Evolutionary conservation across 345 rosid species (phyloP).

Genomic region (Pelargonium nanum): DNA sequence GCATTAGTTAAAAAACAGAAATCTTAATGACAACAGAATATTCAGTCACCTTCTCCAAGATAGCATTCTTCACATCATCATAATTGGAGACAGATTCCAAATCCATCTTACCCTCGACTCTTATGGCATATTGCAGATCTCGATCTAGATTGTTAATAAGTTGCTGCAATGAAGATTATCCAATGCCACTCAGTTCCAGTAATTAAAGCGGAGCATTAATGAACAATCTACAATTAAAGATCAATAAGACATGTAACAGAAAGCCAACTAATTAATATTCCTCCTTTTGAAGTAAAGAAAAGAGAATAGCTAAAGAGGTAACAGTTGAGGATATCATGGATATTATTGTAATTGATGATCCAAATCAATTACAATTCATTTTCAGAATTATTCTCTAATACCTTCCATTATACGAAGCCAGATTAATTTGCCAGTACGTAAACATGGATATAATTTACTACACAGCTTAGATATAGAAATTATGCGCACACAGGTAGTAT

Average conservation of each 20-base stretch:
- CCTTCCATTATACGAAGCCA: too few relatives aligned
- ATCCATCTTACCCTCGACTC: conserved; percentile 89
- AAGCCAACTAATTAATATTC: not conserved
- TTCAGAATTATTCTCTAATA: too few relatives aligned
- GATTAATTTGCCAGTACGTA: not conserved
- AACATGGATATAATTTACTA: not conserved
- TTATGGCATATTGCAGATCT: conserved; percentile 88
- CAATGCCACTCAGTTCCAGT: conserved; percentile 18
- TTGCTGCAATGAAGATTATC: conserved; percentile 45
- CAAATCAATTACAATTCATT: too few relatives aligned
- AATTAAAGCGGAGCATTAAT: not conserved
- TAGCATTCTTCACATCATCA: conserved; percentile 73
- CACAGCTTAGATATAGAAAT: not conserved
- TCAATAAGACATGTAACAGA: not conserved
- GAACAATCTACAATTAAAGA: not conserved
- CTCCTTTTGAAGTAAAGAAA: too few relatives aligned
- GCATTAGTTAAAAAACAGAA: conserved; percentile 1
- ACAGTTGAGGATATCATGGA: too few relatives aligned
- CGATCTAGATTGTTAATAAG: conserved; percentile 78
- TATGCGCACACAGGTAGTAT: too few relatives aligned
- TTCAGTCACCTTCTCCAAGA: conserved; percentile 54
- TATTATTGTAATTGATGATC: too few relatives aligned
- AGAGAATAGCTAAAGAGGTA: too few relatives aligned
- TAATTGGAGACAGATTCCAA: conserved; percentile 73
- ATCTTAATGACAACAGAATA: conserved; percentile 11